Conservation (phyloP, 2,329 filamentous ascomycete species). For the Hymenoscyphus repandus region DNA sequence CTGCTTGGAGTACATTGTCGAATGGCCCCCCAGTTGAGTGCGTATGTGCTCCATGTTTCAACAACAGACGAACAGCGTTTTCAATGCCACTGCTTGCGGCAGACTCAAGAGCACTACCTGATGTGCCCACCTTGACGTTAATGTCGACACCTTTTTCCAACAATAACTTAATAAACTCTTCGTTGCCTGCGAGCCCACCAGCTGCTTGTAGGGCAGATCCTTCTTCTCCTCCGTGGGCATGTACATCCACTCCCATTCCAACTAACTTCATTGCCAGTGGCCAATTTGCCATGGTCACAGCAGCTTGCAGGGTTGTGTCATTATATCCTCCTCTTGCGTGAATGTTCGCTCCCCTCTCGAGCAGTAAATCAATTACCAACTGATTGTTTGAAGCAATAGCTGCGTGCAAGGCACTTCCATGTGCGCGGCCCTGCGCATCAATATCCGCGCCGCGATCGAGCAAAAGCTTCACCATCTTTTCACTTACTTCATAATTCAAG, state of each 20-base stretch:
- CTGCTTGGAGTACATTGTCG: slow-evolving; percentile 1
- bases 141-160: background rate
- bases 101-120: slow-evolving; percentile 6
- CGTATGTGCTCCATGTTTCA: too few species aligned
- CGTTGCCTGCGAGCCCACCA: background rate
- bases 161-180: background rate
- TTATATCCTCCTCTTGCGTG: background rate
- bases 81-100: background rate
- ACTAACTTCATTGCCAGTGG: slow-evolving; percentile 6
- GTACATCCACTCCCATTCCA: slow-evolving; percentile 17
- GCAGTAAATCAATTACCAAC: slow-evolving; percentile 10
- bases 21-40: too few species aligned
- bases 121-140: background rate
- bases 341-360: slow-evolving; percentile 10
- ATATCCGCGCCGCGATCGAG: slow-evolving; percentile 15
- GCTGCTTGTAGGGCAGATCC: background rate
- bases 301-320: slow-evolving; percentile 3
- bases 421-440: slow-evolving; percentile 6
- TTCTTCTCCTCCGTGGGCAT: background rate
- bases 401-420: slow-evolving; percentile 3
- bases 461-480: slow-evolving; percentile 3
- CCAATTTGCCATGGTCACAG: background rate
- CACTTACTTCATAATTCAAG: slow-evolving; percentile 7
- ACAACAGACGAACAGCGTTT: background rate
- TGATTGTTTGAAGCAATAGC: background rate